phyloP scores from a whole-genome alignment of 164 flowering plant species.

The Kalanchoe fedtschenkoi region DNA sequence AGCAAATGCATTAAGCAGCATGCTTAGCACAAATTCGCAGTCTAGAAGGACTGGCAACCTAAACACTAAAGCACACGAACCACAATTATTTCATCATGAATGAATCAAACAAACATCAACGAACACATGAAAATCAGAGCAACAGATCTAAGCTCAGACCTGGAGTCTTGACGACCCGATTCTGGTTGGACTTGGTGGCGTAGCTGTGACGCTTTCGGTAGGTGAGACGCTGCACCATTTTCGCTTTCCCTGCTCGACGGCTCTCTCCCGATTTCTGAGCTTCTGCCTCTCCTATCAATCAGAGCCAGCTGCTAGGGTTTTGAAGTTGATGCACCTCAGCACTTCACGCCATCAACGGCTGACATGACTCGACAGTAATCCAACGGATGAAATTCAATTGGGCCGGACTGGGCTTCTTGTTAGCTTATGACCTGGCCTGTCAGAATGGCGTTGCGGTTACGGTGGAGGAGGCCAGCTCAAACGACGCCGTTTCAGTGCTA shows the following conservation, averaged over 20 bases:
- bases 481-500: too few species aligned
- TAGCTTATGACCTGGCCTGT: too few species aligned
- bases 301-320: background rate
- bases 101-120: background rate
- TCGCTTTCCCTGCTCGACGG: background rate
- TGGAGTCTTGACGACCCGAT: slow-evolving; percentile 42
- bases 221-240: slow-evolving; percentile 47
- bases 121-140: background rate
- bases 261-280: background rate
- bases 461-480: too few species aligned
- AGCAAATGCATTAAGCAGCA: background rate
- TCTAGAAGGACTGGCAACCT: too few species aligned
- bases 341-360: background rate
- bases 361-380: too few species aligned
- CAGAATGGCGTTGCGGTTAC: too few species aligned
- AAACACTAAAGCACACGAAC: too few species aligned
- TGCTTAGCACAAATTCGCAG: background rate
- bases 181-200: slow-evolving; percentile 47
- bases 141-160: slow-evolving; percentile 15
- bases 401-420: background rate
- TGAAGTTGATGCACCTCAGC: background rate
- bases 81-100: background rate
- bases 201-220: slow-evolving; percentile 43
- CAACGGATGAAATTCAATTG: too few species aligned
- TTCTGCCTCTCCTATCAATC: background rate